These are phyloP conservation scores for Coriaria nepalensis DNA, from an alignment of 306 rosid species.

Conservation along the genomic window DNA sequence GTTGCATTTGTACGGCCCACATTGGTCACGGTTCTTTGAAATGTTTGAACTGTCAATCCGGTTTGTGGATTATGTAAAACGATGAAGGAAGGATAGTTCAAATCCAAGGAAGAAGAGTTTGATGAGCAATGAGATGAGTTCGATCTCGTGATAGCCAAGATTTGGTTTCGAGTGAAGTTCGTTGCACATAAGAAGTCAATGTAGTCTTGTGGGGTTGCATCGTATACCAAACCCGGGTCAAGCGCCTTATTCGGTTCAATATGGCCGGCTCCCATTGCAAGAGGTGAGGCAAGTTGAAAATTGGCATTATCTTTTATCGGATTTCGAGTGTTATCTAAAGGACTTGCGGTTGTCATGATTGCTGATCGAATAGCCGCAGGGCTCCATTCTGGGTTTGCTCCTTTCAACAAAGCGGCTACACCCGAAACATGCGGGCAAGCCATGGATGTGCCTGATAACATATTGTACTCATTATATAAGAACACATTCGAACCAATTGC, in stretches of 20 bases:
- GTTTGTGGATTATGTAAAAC: conserved; percentile 7
- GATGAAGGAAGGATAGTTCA: conserved; percentile 43
- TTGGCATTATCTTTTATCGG: conserved; percentile 23
- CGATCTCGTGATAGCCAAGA: conserved; percentile 26
- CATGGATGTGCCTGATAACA: conserved; percentile 49
- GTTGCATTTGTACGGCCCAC: conserved; percentile 31
- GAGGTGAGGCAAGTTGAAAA: conserved; percentile 26
- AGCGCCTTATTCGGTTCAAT: conserved; percentile 38
- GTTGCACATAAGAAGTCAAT: conserved; percentile 29
- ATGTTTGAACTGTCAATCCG: conserved; percentile 2
- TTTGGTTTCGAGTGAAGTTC: conserved; percentile 18
- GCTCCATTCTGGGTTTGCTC: conserved; percentile 37
- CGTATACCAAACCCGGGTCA: conserved; percentile 37
- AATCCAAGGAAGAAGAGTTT: conserved; percentile 21
- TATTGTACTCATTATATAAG: conserved; percentile 16
- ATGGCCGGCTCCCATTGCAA: conserved; percentile 37
- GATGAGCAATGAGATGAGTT: conserved; percentile 17
- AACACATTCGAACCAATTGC: conserved; percentile 12
- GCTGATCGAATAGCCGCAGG: conserved; percentile 40
- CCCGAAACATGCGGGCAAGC: conserved; percentile 47
- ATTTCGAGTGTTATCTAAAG: conserved; percentile 22
- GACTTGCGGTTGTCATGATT: conserved; percentile 35
- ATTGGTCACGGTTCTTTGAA: conserved; percentile 32
- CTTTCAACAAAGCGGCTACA: conserved; percentile 28
- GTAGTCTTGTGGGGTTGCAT: conserved; percentile 40